These are phyloP conservation scores for Chloris gayana DNA, from an alignment of 176 grass and related monocot species.

Conservation along the genomic window DNA sequence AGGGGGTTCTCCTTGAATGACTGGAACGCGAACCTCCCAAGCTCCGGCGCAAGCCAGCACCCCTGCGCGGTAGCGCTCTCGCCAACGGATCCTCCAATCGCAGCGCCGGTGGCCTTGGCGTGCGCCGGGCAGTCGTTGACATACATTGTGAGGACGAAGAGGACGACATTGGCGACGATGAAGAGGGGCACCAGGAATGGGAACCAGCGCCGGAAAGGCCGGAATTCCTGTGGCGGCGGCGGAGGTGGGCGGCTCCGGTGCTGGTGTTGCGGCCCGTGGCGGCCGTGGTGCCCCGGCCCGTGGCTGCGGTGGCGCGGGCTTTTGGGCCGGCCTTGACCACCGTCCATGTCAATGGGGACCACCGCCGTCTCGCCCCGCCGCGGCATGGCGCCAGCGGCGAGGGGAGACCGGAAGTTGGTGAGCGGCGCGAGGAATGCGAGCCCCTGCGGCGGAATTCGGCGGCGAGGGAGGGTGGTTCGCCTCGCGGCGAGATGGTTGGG, in stretches of 20 bases:
- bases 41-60: slow-evolving; percentile 44
- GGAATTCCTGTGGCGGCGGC: slow-evolving; percentile 40
- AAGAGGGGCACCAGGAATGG: slow-evolving; percentile 82
- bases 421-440: slow-evolving; percentile 26
- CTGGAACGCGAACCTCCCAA: slow-evolving; percentile 97
- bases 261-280: slow-evolving; percentile 8
- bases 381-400: slow-evolving; percentile 48
- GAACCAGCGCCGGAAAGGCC: slow-evolving; percentile 72
- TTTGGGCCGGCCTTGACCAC: slow-evolving; percentile 34
- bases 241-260: slow-evolving; percentile 31
- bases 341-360: slow-evolving; percentile 45
- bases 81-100: slow-evolving; percentile 46
- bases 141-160: slow-evolving; percentile 91
- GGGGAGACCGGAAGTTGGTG: not conserved
- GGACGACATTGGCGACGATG: slow-evolving; percentile 52
- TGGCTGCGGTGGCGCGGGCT: slow-evolving; percentile 24
- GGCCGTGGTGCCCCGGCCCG: slow-evolving; percentile 31
- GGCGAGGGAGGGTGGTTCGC: slow-evolving; percentile 17
- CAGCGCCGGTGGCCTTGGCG: slow-evolving; percentile 27
- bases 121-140: slow-evolving; percentile 80
- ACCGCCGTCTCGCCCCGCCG: slow-evolving; percentile 62
- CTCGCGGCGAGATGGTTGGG: slow-evolving; percentile 19
- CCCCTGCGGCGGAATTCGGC: not conserved
- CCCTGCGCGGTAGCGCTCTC: slow-evolving; percentile 37
- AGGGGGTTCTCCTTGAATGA: slow-evolving; percentile 89